Evolutionary conservation across 441 rosid species (phyloP).

Genomic region (Cnidoscolus chayamansa): DNA sequence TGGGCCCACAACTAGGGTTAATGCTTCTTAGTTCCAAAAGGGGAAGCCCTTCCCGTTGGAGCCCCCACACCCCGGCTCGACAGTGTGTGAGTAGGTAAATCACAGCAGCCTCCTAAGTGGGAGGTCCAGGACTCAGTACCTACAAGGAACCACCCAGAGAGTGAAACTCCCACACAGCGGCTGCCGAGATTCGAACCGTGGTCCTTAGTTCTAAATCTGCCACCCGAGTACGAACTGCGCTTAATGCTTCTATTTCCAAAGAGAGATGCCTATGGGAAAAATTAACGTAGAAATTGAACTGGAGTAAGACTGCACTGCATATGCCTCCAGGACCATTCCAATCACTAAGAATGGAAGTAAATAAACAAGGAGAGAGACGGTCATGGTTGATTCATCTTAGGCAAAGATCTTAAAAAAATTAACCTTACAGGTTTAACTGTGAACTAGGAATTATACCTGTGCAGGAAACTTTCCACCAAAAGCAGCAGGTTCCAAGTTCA

Average conservation of each 20-base stretch:
- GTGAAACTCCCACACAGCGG: too few species aligned
- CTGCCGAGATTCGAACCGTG: too few species aligned
- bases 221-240: too few species aligned
- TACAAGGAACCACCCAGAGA: too few species aligned
- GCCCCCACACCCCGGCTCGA: too few species aligned
- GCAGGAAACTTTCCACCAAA: constrained; percentile 32
- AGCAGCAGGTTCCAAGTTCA: constrained; percentile 32
- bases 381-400: neutral
- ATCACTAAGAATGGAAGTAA: neutral
- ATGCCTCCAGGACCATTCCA: neutral
- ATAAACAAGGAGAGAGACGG: neutral
- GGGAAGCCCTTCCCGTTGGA: too few species aligned
- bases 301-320: too few species aligned
- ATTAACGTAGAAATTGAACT: neutral
- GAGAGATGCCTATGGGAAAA: neutral
- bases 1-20: neutral
- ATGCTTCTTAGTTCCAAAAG: neutral
- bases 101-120: too few species aligned
- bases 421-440: neutral
- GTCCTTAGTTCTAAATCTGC: too few species aligned
- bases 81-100: too few species aligned
- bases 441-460: constrained; percentile 27
- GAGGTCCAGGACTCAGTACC: too few species aligned
- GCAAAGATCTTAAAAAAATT: neutral
- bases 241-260: neutral